These are phyloP conservation scores for Ophiostoma piceae DNA, from an alignment of 2,329 filamentous ascomycete species.

Conservation along the genomic window DNA sequence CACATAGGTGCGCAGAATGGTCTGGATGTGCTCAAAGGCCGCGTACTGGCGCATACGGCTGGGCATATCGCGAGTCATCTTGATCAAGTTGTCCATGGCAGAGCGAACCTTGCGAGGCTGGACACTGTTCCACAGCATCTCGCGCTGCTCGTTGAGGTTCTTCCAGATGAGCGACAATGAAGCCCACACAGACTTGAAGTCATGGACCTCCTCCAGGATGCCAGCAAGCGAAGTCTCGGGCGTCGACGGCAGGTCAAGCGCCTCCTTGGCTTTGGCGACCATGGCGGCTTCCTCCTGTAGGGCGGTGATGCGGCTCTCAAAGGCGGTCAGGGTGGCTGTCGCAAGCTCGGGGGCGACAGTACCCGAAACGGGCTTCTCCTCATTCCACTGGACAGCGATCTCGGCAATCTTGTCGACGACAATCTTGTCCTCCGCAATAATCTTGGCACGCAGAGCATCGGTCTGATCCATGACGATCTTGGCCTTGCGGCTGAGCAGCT, in stretches of 20 bases:
- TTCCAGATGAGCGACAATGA: conserved; percentile 94
- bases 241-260: conserved; percentile 78
- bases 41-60: conserved; percentile 98
- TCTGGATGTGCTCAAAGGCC: conserved; percentile 98
- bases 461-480: conserved; percentile 96
- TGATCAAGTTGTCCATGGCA: conserved; percentile 84
- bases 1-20: conserved; percentile 76
- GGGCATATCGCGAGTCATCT: conserved; percentile 99
- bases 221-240: conserved; percentile 75
- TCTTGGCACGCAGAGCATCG: conserved; percentile 90
- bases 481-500: conserved; percentile 83
- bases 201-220: conserved; percentile 90
- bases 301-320: conserved; percentile 78
- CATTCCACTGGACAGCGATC: conserved; percentile 81
- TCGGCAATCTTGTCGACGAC: conserved; percentile 84
- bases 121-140: conserved; percentile 90
- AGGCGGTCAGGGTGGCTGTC: conserved; percentile 71
- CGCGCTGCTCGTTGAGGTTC: conserved; percentile 86
- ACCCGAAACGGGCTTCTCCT: conserved; percentile 94
- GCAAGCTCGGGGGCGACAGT: conserved; percentile 87
- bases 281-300: conserved; percentile 85
- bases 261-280: conserved; percentile 95
- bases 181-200: conserved; percentile 98
- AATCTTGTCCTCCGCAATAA: conserved; percentile 85
- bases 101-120: conserved; percentile 89